These are phyloP conservation scores for Patellaria atrata DNA, from an alignment of 495 filamentous ascomycete genomes.

Conservation along the genomic window DNA sequence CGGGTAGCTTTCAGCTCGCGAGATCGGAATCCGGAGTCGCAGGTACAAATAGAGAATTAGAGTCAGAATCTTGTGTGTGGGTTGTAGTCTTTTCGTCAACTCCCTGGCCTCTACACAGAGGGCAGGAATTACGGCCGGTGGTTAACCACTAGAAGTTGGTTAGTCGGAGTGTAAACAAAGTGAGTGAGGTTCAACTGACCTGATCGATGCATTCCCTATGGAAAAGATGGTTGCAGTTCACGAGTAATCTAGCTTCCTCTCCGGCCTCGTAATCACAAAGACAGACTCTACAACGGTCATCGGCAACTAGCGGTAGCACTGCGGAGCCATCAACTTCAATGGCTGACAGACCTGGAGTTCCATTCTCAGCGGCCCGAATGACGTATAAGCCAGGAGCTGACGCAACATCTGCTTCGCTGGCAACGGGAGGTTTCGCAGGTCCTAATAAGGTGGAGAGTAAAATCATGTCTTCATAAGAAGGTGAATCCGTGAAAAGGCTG, in stretches of 20 bases:
- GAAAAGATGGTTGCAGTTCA: conserved; percentile 56
- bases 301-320: conserved; percentile 36
- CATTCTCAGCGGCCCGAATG: conserved; percentile 13
- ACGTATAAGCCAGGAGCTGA: conserved; percentile 40
- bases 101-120: conserved; percentile 57
- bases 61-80: too few relatives aligned
- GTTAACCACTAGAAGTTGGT: conserved; percentile 49
- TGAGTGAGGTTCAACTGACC: conserved; percentile 31
- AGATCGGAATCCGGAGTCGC: too few relatives aligned
- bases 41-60: too few relatives aligned
- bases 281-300: conserved; percentile 57
- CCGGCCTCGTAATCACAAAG: conserved; percentile 53
- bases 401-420: conserved; percentile 49
- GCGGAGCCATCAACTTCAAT: conserved; percentile 35
- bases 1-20: too few relatives aligned
- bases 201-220: conserved; percentile 66
- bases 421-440: conserved; percentile 61
- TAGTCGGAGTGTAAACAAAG: conserved; percentile 9
- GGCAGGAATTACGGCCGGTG: conserved; percentile 66
- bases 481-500: conserved; percentile 63
- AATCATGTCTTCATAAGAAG: conserved; percentile 71
- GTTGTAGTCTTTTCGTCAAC: conserved; percentile 40
- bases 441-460: conserved; percentile 56
- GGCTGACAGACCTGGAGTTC: conserved; percentile 31
- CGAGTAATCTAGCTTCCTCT: conserved; percentile 48